Conservation (phyloP, 768 basidiomycete genomes). For the Leccinum subgranulosum region DNA sequence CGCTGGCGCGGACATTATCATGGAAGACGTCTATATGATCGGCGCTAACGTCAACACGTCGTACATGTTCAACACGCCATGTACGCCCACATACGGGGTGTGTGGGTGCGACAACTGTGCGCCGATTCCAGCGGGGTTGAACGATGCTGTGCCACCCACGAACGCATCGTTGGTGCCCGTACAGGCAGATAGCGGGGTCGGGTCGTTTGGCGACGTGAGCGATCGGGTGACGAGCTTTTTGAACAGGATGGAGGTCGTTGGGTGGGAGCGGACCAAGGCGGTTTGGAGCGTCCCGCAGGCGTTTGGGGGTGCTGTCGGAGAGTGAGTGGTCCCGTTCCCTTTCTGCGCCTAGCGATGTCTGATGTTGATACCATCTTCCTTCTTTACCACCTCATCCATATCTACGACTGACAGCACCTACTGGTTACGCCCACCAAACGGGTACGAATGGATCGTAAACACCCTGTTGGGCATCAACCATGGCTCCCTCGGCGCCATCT, state of each 20-base stretch:
- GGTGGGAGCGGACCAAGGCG: constrained; percentile 64
- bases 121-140: constrained; percentile 39
- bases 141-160: constrained; percentile 22
- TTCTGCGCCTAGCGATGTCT: background rate
- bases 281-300: constrained; percentile 81
- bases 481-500: constrained; percentile 51
- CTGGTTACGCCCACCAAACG: constrained; percentile 63
- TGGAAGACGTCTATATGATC: constrained; percentile 55
- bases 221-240: constrained; percentile 63
- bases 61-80: constrained; percentile 54
- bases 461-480: constrained; percentile 69
- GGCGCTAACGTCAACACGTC: constrained; percentile 64
- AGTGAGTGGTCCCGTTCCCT: constrained; percentile 23
- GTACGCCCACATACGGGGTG: constrained; percentile 62
- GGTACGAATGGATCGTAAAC: constrained; percentile 63
- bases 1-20: constrained; percentile 62
- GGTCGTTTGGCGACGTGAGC: constrained; percentile 61
- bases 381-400: too few relatives aligned
- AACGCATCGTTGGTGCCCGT: constrained; percentile 18
- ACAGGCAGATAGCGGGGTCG: constrained; percentile 22
- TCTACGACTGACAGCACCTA: constrained; percentile 34
- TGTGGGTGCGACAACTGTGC: constrained; percentile 71
- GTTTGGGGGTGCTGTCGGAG: constrained; percentile 48
- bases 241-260: constrained; percentile 53
- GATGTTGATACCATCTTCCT: background rate